These are phyloP conservation scores for Thermomyces lanuginosus DNA, from an alignment of 2,329 filamentous ascomycete species.

Conservation along the genomic window DNA sequence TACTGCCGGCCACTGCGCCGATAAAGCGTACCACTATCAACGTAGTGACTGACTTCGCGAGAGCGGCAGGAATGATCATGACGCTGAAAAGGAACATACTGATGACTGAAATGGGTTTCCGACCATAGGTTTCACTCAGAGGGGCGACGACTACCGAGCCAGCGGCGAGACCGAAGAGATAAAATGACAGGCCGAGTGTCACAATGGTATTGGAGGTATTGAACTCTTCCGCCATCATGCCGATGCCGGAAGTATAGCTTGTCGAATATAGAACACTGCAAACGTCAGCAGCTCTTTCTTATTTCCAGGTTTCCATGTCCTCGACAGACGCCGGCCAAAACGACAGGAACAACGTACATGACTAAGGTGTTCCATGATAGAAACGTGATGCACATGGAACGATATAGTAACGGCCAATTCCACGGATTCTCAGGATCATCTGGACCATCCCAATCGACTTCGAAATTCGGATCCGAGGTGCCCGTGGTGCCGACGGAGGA, in stretches of 20 bases:
- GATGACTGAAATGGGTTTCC: constrained; percentile 18
- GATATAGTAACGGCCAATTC: constrained; percentile 49
- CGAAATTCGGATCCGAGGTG: constrained; percentile 44
- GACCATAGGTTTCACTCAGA: constrained; percentile 12
- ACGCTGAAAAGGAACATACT: constrained; percentile 43
- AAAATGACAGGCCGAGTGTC: constrained; percentile 6
- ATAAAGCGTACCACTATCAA: constrained; percentile 29
- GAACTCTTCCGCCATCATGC: constrained; percentile 48
- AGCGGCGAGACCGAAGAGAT: constrained; percentile 5
- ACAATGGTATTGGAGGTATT: constrained; percentile 28
- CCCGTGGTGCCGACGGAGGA: constrained; percentile 30
- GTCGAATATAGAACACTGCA: constrained; percentile 54
- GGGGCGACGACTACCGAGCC: constrained; percentile 13
- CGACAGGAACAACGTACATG: constrained; percentile 25
- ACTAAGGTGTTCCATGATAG: constrained; percentile 43
- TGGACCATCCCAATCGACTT: constrained; percentile 53
- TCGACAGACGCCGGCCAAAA: not conserved
- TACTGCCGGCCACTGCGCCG: constrained; percentile 12
- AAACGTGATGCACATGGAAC: constrained; percentile 36
- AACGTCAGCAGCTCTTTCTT: constrained; percentile 8
- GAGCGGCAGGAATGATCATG: constrained; percentile 7
- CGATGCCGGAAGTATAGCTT: constrained; percentile 56
- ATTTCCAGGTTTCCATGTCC: not conserved
- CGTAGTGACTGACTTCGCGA: constrained; percentile 24
- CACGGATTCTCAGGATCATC: constrained; percentile 30